These are phyloP conservation scores for Coemansia sp. DNA, from an alignment of 192 early-diverging fungal genomes.

Conservation along the genomic window DNA sequence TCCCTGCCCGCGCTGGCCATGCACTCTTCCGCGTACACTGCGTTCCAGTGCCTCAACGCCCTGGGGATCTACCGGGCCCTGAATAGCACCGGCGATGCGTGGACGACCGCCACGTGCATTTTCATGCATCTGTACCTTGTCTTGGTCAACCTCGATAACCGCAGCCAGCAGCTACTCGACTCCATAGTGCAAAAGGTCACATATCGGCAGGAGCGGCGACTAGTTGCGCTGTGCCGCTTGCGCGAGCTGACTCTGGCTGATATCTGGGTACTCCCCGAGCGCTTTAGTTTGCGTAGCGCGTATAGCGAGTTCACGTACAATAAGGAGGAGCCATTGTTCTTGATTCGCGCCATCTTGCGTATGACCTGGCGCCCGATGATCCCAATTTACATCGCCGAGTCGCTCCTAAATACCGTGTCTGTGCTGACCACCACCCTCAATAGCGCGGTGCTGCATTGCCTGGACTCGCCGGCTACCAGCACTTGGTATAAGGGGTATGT, in stretches of 20 bases:
- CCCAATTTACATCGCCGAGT: constrained; percentile 20
- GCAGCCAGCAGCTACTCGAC: constrained; percentile 9
- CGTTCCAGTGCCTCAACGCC: constrained; percentile 16
- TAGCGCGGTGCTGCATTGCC: constrained; percentile 15
- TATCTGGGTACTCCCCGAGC: constrained; percentile 23
- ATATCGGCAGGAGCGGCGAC: constrained; percentile 17
- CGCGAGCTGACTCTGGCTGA: constrained; percentile 29
- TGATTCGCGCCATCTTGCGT: constrained; percentile 34
- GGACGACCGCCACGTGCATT: background rate
- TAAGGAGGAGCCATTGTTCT: constrained; percentile 27
- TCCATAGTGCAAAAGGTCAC: constrained; percentile 4
- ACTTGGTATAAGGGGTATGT: constrained; percentile 29
- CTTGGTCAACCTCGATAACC: constrained; percentile 12
- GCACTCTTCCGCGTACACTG: background rate
- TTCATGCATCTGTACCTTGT: constrained; percentile 9
- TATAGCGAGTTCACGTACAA: constrained; percentile 35
- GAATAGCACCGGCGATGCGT: background rate
- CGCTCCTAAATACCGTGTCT: background rate
- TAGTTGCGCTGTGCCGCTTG: constrained; percentile 15
- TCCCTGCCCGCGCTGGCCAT: constrained; percentile 1
- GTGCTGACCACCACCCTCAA: constrained; percentile 1
- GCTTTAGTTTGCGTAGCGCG: constrained; percentile 7
- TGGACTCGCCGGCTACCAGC: constrained; percentile 20
- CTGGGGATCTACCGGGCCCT: constrained; percentile 19
- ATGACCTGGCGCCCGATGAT: constrained; percentile 47